These are phyloP conservation scores for Colletotrichum sp. DNA, from an alignment of 2,329 filamentous ascomycete genomes.

Conservation along the genomic window DNA sequence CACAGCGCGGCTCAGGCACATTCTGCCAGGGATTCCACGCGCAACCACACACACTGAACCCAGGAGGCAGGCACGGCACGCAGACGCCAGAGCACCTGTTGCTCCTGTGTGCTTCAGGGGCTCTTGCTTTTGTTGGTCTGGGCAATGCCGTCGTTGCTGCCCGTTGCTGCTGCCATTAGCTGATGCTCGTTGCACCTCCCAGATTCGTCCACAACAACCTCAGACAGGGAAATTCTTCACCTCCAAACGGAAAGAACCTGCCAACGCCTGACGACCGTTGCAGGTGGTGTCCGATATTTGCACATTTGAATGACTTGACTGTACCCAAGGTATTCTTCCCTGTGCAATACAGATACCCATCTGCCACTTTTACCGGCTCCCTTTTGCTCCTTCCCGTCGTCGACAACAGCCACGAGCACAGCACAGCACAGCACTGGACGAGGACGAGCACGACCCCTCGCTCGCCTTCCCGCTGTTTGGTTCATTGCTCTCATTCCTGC, in stretches of 20 bases:
- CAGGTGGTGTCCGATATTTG: not conserved
- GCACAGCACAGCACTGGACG: not conserved
- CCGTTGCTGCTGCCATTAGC: not conserved
- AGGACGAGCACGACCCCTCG: not conserved
- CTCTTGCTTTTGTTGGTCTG: constrained; percentile 15
- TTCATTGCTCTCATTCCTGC: not conserved
- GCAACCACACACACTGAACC: not conserved
- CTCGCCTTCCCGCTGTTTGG: not conserved
- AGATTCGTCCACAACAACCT: not conserved
- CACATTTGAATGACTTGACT: not conserved
- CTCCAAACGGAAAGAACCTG: not conserved
- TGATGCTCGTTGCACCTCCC: not conserved
- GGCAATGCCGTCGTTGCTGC: not conserved
- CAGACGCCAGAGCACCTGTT: not conserved
- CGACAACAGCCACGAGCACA: not conserved
- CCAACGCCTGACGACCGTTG: not conserved
- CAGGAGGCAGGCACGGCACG: not conserved
- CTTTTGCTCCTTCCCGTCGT: not conserved
- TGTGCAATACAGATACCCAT: not conserved
- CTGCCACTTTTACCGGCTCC: not conserved
- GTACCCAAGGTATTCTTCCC: not conserved
- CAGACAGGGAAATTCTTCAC: constrained; percentile 3
- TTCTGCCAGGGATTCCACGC: not conserved
- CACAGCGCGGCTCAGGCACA: not conserved
- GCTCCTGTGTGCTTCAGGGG: constrained; percentile 18